These are phyloP conservation scores for Cystobasidium sp. DNA, from an alignment of 1,284 basidiomycete genomes.

Conservation along the genomic window DNA sequence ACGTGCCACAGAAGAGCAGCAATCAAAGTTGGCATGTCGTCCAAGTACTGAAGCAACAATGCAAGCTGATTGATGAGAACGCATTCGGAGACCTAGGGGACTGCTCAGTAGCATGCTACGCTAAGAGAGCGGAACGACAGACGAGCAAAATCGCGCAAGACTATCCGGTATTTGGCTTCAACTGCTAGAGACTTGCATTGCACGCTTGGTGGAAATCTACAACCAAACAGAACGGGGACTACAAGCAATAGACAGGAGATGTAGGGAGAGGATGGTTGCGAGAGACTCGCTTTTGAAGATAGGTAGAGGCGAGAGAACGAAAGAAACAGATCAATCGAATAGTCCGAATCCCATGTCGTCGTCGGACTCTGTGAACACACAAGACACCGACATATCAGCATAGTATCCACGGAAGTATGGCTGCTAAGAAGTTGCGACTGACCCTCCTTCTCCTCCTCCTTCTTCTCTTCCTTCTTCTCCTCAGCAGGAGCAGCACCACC, in stretches of 20 bases:
- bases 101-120: too few species aligned
- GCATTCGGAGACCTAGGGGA: too few species aligned
- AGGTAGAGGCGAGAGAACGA: slow-evolving; percentile 18
- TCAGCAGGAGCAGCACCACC: slow-evolving; percentile 41
- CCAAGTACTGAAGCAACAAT: too few species aligned
- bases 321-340: slow-evolving; percentile 45
- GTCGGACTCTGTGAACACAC: slow-evolving; percentile 40
- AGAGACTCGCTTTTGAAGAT: slow-evolving; percentile 18
- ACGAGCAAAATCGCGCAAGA: background rate
- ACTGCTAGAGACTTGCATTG: slow-evolving; percentile 17
- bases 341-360: slow-evolving; percentile 49
- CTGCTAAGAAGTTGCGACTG: background rate
- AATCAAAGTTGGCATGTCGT: too few species aligned
- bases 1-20: too few species aligned
- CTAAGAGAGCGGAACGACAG: background rate
- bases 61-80: too few species aligned
- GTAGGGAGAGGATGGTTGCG: background rate
- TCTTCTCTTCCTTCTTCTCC: slow-evolving; percentile 44
- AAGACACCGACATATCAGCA: background rate
- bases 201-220: background rate
- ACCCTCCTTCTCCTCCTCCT: slow-evolving; percentile 46
- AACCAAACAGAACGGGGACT: slow-evolving; percentile 1
- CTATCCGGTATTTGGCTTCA: background rate
- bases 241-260: slow-evolving; percentile 6
- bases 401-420: background rate